Conservation (phyloP, 257 asterid species). For the Salvia hispanica region DNA sequence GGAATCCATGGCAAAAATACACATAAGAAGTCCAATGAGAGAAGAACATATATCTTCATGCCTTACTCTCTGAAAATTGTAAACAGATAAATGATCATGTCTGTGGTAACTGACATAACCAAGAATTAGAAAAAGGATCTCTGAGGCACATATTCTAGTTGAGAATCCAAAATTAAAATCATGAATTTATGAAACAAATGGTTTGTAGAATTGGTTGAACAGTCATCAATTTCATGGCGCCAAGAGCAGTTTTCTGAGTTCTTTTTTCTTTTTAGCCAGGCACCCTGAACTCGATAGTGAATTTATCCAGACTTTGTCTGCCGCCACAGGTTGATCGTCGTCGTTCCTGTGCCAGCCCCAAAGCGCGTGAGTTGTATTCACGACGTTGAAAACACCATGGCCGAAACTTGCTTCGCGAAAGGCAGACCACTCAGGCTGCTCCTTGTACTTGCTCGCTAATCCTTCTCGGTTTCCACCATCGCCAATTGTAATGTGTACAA, state of each 20-base stretch:
- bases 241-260: slow-evolving; percentile 37
- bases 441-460: slow-evolving; percentile 61
- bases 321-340: slow-evolving; percentile 64
- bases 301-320: slow-evolving; percentile 71
- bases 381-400: slow-evolving; percentile 71
- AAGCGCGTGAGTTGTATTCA: slow-evolving; percentile 68
- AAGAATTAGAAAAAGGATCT: not conserved
- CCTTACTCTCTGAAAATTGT: too few species aligned
- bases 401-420: slow-evolving; percentile 96
- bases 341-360: slow-evolving; percentile 96
- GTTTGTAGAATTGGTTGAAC: too few species aligned
- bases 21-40: too few species aligned
- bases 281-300: slow-evolving; percentile 64
- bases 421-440: slow-evolving; percentile 72
- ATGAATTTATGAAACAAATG: not conserved
- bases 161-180: not conserved
- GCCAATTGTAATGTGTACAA: slow-evolving; percentile 87
- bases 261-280: slow-evolving; percentile 34
- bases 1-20: too few species aligned
- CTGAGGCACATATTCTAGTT: not conserved
- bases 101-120: too few species aligned
- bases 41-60: too few species aligned
- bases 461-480: slow-evolving; percentile 98
- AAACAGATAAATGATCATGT: too few species aligned
- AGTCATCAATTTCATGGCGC: not conserved